Base-by-base conservation (phyloP, 805 yeast species). In the Lachancea fermentati region DNA sequence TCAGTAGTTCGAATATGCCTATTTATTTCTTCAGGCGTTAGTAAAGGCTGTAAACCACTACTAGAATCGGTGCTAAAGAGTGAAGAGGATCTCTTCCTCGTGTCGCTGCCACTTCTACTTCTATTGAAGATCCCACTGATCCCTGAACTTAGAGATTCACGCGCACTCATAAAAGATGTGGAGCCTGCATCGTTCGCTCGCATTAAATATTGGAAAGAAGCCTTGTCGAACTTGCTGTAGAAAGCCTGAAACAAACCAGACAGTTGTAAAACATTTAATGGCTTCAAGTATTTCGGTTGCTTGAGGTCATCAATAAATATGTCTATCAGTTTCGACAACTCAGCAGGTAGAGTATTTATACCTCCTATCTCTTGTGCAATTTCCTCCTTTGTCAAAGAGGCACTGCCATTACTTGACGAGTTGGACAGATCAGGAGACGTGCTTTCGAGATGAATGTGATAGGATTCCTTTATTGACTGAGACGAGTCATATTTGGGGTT, bases 71-170 rank as follows among this genome's bases (percentile, higher is more conserved):
- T 41, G 36, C 63, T 57, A 22, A 57, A 48, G 7, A 57, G 29
- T 3, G 64, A 59, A 2, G 62, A 57, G 2, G 63, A 58, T 31
- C 65, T 46, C 39, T 42, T 48, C 14, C 59, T 44, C 31, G 51
- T 47, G 16, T 40, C 39, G 19, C 56, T 45, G n/a, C 51, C 46
- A 46, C 66, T 60, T 33, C 66, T 52, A 36, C 62, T 58, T 15
- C 64, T 46, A 8, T 58, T 57, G 50, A 61, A 61, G 5, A 61
- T 57, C 2, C 65, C 64, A 39, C 65, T 60, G 30, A 61, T 41
- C 1, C 66, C 66, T 32, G 62, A 57, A 34, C 61, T 60, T 17
- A 58, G 42, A 2, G 57, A 44, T 30, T 60, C 65, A 19, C 55
- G 51, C 0, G 63, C 62, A 29, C 36, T 43, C 14, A 57, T 38